Evolutionary conservation across 139 green algal genomes (phyloP).

Genomic region (Trebouxia sp.): DNA sequence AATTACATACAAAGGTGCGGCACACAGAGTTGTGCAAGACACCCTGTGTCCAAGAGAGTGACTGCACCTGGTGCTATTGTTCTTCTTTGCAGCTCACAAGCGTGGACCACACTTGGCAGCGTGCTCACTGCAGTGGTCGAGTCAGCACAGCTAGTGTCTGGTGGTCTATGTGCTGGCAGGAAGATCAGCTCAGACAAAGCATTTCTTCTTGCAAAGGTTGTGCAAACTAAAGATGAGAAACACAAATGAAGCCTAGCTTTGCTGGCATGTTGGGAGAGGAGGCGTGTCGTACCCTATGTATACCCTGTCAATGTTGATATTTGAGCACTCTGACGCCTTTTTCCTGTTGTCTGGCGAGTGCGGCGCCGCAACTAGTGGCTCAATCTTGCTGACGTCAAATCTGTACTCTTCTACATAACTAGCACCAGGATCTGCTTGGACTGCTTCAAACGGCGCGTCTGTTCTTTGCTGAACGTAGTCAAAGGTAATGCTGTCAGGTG

Average conservation of each 20-base stretch:
- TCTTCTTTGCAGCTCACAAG: no score
- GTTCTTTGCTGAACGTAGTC: conserved; percentile 87
- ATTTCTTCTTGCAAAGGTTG: no score
- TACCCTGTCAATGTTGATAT: conserved; percentile 88
- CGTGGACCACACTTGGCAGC: no score
- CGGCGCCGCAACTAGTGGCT: conserved; percentile 91
- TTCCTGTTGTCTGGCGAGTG: conserved; percentile 97
- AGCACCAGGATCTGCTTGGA: conserved; percentile 77
- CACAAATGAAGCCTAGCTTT: not conserved
- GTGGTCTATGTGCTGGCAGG: no score
- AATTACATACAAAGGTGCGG: no score
- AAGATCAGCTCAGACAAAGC: no score
- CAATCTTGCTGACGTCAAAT: conserved; percentile 93
- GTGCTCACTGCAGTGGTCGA: no score
- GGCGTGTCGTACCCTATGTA: conserved; percentile 92
- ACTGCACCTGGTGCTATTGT: no score
- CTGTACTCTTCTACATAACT: conserved; percentile 68
- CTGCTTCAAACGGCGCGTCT: conserved; percentile 71
- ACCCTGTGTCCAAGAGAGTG: no score
- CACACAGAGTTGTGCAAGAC: no score
- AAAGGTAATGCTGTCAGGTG: conserved; percentile 92
- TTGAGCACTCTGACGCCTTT: conserved; percentile 79
- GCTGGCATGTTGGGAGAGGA: no score
- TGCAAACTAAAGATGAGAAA: not conserved
- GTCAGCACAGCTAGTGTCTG: no score